These are phyloP conservation scores for Hydnum rufescens DNA, from an alignment of 768 basidiomycete genomes.

Conservation along the genomic window DNA sequence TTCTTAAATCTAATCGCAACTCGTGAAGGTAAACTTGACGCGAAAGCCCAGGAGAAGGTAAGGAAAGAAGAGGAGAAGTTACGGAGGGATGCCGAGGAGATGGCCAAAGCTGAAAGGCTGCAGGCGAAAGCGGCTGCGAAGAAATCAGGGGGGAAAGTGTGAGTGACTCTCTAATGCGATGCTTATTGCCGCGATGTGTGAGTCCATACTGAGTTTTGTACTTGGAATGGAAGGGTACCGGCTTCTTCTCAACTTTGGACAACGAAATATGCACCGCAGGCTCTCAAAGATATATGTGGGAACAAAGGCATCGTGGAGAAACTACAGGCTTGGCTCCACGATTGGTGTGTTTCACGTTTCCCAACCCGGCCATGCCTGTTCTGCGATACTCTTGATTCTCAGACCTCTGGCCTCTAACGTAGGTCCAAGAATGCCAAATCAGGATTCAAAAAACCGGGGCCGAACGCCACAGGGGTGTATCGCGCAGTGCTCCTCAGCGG, in stretches of 20 bases:
- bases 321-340: conserved; percentile 64
- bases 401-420: background rate
- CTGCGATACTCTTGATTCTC: background rate
- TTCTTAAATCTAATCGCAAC: conserved; percentile 70
- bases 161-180: background rate
- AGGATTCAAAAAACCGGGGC: conserved; percentile 87
- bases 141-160: background rate
- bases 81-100: conserved; percentile 47
- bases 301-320: conserved; percentile 89
- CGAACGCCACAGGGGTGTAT: conserved; percentile 67
- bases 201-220: background rate
- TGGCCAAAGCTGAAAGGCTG: conserved; percentile 53
- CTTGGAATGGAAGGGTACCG: conserved; percentile 20
- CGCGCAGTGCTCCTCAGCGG: conserved; percentile 83
- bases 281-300: conserved; percentile 79
- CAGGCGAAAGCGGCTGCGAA: conserved; percentile 16
- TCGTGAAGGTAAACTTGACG: conserved; percentile 41
- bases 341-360: conserved; percentile 37
- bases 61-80: conserved; percentile 67
- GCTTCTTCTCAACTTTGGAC: conserved; percentile 69
- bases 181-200: background rate
- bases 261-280: conserved; percentile 78
- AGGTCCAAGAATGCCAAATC: conserved; percentile 59
- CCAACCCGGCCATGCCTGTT: too few relatives aligned
- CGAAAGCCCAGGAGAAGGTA: conserved; percentile 63